Base-by-base conservation (phyloP, 2,329 filamentous ascomycete species). In the Catunica adiposa region DNA sequence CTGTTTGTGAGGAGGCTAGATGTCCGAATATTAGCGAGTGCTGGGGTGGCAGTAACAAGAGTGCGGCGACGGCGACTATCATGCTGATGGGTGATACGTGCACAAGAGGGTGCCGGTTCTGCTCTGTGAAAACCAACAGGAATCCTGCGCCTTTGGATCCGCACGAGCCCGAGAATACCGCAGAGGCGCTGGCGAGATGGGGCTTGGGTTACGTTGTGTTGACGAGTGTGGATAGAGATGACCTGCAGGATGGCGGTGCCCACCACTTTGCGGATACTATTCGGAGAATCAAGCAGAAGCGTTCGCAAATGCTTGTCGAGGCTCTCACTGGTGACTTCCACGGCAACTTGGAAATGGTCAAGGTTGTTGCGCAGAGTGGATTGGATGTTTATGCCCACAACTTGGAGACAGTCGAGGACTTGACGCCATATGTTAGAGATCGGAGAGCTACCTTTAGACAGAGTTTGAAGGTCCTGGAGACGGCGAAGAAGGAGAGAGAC, bases 51-150 rank as follows among this genome's bases (percentile, higher is more conserved):
- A 81, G 76, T 65, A 80, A 84, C 67, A 95, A 95, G 73, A 83
- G 81, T 61, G 84, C 88, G 25, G 92, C 92, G 3, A 98, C 92
- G 31, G 92, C 92, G 1, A 98, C 92, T 9, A 97, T 98, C 69
- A 98, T 98, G 92, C 73, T 98, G 51, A 97, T 97, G 89, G 92
- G 92, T 61, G 92, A 98, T 68, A 97, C 90, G 7, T 98, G 92
- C 70, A 98, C 92, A 17, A 79, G 92, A 59, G 92, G 90, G 17
- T 98, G 92, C 70, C 81, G 92, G 54, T 98, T 98, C 74, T 98
- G 92, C 76, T 88, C 84, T 61, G 92, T 98, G 54, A 97, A 97
- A 76, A 98, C 92, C 2, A 83, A 73, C 58, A 82, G 85, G 46
- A 71, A 74, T 1, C 82, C 88, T 11, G 71, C 83, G 44, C 86